Evolutionary conservation across 108 stramenopile species (phyloP), one percentile per base, ranked within the genome.

Genomic region (Fragilariopsis cylindrus): DNA sequence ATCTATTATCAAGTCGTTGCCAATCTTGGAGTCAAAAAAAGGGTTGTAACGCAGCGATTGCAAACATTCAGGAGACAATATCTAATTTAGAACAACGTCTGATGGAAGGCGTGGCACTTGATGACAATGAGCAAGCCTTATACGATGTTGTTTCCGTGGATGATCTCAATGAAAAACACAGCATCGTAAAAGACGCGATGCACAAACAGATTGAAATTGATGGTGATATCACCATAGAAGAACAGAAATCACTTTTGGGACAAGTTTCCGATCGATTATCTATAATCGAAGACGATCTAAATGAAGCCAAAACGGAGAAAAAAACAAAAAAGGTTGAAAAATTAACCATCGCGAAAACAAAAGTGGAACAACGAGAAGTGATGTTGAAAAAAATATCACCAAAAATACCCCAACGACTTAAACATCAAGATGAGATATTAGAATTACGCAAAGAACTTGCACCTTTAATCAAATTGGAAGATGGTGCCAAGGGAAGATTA

Each of bases 21-120:
- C 82, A 78, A 0, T 80, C 95, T 1, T 98, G 97, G 97, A 77
- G 73, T 66, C 89, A 95, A 81, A 97, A 96, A 78, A 94, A 91
- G 74, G 75, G 76, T 11, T 86, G 87, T 70, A 58, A 82, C 6
- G 73, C 65, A 7, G 85, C 88, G 7, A 66, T 91, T 16, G 84
- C 81, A n/a, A 74, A 76, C 12, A 69, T 89, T 64, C 85, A 85
- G 58, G 76, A 52, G 5, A 69, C 76, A 2, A 57, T 93, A 7
- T 66, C 81, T 12, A 69, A 79, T 44, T 64, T 93, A 19, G 96
- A 97, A 58, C 47, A 74, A 16, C 96, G 96, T 72, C 90, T 98
- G 52, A 76, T 91, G 80, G 58, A 72, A 40, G 91, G 96, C 13
- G 85, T 85, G n/a, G 69, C 87, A 39, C 71, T 98, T 47, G 69